Percentiles rank a stretch among this genome's conserved stretches.
Evolutionary conservation across 495 filamentous ascomycete species (phyloP).

Genomic region (Tuber borchii): DNA sequence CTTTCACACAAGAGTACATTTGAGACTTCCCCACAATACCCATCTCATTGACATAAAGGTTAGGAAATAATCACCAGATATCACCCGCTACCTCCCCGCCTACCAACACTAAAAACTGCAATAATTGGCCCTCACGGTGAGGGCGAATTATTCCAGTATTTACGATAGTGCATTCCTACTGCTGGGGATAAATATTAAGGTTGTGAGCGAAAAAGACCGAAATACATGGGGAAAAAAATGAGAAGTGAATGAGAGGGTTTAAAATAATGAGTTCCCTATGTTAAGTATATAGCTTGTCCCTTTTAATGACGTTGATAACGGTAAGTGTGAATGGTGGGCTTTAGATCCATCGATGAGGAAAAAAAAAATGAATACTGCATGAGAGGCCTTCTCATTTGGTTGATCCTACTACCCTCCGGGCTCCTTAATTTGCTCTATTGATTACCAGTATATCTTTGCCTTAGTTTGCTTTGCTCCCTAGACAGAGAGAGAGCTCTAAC

Average conservation of each 20-base stretch:
- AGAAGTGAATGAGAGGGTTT: neutral
- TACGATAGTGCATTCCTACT: too few species aligned
- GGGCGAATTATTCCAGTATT: too few species aligned
- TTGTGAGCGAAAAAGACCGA: too few species aligned
- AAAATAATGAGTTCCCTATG: neutral
- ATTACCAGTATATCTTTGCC: neutral
- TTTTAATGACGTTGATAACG: neutral
- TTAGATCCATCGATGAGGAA: neutral
- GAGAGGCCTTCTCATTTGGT: neutral
- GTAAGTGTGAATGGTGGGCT: neutral
- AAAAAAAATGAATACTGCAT: neutral
- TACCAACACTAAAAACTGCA: too few species aligned
- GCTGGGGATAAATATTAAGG: neutral
- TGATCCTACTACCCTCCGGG: neutral
- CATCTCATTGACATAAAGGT: too few species aligned
- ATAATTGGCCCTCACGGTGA: too few species aligned
- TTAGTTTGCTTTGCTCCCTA: neutral
- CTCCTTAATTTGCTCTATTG: neutral
- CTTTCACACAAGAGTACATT: too few species aligned
- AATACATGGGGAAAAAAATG: neutral
- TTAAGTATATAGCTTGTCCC: neutral
- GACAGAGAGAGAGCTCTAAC: too few species aligned
- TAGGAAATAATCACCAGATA: too few species aligned
- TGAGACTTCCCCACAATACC: too few species aligned
- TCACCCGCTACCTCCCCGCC: too few species aligned